A percentile compares a stretch with the other conserved stretches of the same genome.
Evolutionary conservation across 805 yeast species (phyloP).

Genomic region (Candida tammaniensis): DNA sequence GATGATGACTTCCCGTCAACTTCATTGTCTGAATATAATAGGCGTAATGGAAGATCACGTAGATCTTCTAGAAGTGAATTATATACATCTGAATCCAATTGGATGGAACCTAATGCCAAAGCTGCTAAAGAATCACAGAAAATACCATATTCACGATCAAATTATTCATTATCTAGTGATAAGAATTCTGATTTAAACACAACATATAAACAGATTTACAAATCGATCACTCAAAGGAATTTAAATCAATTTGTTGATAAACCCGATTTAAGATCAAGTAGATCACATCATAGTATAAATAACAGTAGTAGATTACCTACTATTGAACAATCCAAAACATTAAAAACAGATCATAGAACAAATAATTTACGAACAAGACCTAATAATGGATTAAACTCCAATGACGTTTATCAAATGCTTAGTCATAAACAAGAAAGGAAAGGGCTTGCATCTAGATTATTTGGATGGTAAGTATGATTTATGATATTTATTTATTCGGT

Average conservation of each 20-base stretch:
- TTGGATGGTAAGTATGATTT: conserved; percentile 34
- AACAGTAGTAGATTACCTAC: conserved; percentile 16
- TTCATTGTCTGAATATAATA: conserved; percentile 35
- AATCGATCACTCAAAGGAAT: conserved; percentile 34
- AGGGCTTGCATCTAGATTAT: conserved; percentile 28
- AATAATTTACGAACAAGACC: neutral
- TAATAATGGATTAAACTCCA: conserved; percentile 5
- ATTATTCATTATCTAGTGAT: conserved; percentile 19
- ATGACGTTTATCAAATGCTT: conserved; percentile 13
- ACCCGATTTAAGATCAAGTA: conserved; percentile 11
- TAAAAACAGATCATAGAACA: neutral
- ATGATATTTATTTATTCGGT: conserved; percentile 8
- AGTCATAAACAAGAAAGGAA: conserved; percentile 9
- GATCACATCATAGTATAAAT: too few species aligned
- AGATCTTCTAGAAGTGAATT: conserved; percentile 40
- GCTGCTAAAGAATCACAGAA: conserved; percentile 10
- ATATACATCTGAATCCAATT: conserved; percentile 43
- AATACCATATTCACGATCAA: conserved; percentile 19
- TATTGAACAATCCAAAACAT: conserved; percentile 12
- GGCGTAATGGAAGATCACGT: conserved; percentile 25
- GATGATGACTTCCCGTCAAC: conserved; percentile 30
- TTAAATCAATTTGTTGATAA: conserved; percentile 16
- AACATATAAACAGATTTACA: conserved; percentile 34
- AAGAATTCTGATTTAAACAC: conserved; percentile 22
- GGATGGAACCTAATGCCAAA: conserved; percentile 47